phyloP scores from a whole-genome alignment of 2,329 filamentous ascomycete species.

The Graphilbum fragrans region DNA sequence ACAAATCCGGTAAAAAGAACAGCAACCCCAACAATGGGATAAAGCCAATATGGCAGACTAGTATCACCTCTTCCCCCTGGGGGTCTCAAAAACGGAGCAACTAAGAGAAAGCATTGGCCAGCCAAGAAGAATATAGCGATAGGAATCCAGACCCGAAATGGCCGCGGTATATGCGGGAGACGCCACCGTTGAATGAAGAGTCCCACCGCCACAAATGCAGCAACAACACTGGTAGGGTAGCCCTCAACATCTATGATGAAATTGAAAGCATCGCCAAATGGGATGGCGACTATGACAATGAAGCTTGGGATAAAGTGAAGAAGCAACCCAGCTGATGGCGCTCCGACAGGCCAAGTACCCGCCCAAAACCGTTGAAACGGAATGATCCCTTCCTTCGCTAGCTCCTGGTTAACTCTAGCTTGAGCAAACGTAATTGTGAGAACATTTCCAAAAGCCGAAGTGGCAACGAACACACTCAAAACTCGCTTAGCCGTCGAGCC shows the following conservation, averaged over 20 bases:
- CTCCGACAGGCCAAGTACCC: slow-evolving; percentile 52
- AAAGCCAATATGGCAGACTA: slow-evolving; percentile 29
- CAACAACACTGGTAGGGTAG: slow-evolving; percentile 36
- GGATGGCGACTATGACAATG: slow-evolving; percentile 29
- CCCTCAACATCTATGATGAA: slow-evolving; percentile 39
- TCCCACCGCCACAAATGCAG: slow-evolving; percentile 38
- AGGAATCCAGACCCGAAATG: slow-evolving; percentile 40
- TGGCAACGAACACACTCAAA: slow-evolving; percentile 44
- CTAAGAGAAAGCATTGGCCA: slow-evolving; percentile 25
- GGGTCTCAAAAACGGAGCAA: slow-evolving; percentile 33
- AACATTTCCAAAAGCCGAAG: slow-evolving; percentile 51
- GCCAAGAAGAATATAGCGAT: slow-evolving; percentile 33
- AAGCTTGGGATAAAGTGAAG: slow-evolving; percentile 55
- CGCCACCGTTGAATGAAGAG: slow-evolving; percentile 20
- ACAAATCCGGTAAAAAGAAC: slow-evolving; percentile 22
- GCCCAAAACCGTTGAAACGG: slow-evolving; percentile 51
- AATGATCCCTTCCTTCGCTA: slow-evolving; percentile 54
- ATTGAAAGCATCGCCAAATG: slow-evolving; percentile 44
- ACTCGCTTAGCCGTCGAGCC: slow-evolving; percentile 44
- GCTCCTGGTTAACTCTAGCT: slow-evolving; percentile 53
- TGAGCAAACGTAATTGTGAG: slow-evolving; percentile 55
- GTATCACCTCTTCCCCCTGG: slow-evolving; percentile 24
- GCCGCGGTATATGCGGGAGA: slow-evolving; percentile 34
- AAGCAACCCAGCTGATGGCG: slow-evolving; percentile 47
- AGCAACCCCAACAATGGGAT: slow-evolving; percentile 26